A percentile compares a stretch with the other conserved stretches of the same genome.
phyloP scores from a whole-genome alignment of 2,329 filamentous ascomycete genomes.

The Aureobasidium pullulans region DNA sequence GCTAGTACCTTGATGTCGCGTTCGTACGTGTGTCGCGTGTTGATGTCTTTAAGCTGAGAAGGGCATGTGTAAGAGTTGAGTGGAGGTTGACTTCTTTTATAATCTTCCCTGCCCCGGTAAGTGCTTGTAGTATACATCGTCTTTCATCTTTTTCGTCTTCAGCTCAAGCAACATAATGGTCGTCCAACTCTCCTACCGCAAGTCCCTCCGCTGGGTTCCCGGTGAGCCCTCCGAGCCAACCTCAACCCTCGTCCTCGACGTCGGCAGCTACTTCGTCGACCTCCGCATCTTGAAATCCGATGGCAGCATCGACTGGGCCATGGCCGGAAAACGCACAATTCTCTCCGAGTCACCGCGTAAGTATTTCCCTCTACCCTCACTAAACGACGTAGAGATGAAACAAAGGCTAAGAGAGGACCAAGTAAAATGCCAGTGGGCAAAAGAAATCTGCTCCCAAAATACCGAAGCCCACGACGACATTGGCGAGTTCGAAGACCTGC shows the following conservation, averaged over 20 bases:
- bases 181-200: constrained; percentile 11
- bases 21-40: background rate
- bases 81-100: background rate
- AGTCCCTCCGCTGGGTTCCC: constrained; percentile 1
- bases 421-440: constrained; percentile 10
- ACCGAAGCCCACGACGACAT: constrained; percentile 5
- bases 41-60: background rate
- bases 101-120: background rate
- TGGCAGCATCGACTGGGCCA: constrained; percentile 7
- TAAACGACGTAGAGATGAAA: too few species aligned
- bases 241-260: constrained; percentile 5
- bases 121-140: background rate
- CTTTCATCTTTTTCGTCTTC: too few species aligned
- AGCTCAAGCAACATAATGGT: background rate
- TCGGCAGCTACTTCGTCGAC: constrained; percentile 11
- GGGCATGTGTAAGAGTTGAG: background rate
- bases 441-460: constrained; percentile 12
- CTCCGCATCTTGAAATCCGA: constrained; percentile 1
- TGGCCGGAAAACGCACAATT: constrained; percentile 5
- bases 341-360: constrained; percentile 4
- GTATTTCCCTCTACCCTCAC: background rate
- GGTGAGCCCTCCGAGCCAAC: constrained; percentile 10
- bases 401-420: background rate
- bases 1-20: background rate
- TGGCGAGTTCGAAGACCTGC: constrained; percentile 5